A percentile compares a stretch with the other conserved stretches of the same genome.
Conservation (phyloP, 352 stramenopile species). For the Elongisporangium prolatum region DNA sequence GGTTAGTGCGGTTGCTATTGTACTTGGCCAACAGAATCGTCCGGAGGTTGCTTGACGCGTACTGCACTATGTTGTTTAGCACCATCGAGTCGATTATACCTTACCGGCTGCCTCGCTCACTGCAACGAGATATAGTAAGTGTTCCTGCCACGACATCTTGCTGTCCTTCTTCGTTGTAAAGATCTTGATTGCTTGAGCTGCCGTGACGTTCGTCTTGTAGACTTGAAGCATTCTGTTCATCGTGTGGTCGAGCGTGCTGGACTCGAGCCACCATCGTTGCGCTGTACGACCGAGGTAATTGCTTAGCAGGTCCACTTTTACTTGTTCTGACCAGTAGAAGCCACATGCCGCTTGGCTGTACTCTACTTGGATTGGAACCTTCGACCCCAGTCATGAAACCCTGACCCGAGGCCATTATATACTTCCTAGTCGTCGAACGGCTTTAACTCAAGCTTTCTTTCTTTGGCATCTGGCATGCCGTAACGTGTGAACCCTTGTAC, state of each 20-base stretch:
- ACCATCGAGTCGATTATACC: neutral
- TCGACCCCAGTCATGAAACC: conserved; percentile 4
- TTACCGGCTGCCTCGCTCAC: conserved; percentile 5
- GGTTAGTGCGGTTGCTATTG: conserved; percentile 5
- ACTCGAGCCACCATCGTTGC: conserved; percentile 9
- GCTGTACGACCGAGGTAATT: conserved; percentile 5
- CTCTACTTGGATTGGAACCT: neutral
- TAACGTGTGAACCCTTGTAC: neutral
- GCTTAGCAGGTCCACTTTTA: conserved; percentile 4
- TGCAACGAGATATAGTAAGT: conserved; percentile 13
- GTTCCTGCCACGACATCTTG: conserved; percentile 10
- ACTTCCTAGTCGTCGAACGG: conserved; percentile 13
- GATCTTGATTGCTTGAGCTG: conserved; percentile 10
- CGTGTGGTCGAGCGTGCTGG: conserved; percentile 5
- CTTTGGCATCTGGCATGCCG: conserved; percentile 4
- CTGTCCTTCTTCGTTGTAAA: conserved; percentile 10
- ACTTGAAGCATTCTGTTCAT: conserved; percentile 12
- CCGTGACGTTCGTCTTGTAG: conserved; percentile 10
- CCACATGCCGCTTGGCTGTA: neutral
- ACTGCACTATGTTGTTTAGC: conserved; percentile 18
- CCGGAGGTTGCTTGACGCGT: conserved; percentile 2
- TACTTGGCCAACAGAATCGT: conserved; percentile 8
- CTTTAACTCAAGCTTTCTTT: conserved; percentile 8
- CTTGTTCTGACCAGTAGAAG: conserved; percentile 2
- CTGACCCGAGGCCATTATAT: conserved; percentile 6